Conservation (phyloP, 768 basidiomycete genomes). For the Agrocybe praecox region DNA sequence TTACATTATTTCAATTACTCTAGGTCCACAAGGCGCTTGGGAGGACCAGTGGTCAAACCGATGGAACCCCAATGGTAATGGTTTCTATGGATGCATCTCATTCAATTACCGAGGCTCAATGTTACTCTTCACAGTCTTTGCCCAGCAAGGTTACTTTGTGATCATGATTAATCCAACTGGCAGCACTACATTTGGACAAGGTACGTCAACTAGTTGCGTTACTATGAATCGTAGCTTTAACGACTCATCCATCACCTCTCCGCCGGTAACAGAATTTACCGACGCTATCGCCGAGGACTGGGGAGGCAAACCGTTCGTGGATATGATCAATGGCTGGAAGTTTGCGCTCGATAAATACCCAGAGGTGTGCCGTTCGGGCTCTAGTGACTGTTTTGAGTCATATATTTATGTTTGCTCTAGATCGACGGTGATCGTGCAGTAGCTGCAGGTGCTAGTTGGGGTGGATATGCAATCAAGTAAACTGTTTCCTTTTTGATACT, state of each 20-base stretch:
- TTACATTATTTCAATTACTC: background rate
- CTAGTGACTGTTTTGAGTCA: background rate
- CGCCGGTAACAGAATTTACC: slow-evolving; percentile 58
- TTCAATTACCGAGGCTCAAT: background rate
- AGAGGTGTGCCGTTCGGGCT: slow-evolving; percentile 47
- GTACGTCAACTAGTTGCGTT: slow-evolving; percentile 30
- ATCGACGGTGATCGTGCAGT: slow-evolving; percentile 71
- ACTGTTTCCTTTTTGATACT: background rate
- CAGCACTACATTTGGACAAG: slow-evolving; percentile 90
- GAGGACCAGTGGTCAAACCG: slow-evolving; percentile 88
- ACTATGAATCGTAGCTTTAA: background rate
- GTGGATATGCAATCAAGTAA: slow-evolving; percentile 89
- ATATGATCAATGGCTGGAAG: slow-evolving; percentile 76
- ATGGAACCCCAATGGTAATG: slow-evolving; percentile 85
- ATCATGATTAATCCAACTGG: slow-evolving; percentile 93
- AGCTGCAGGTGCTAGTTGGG: slow-evolving; percentile 83
- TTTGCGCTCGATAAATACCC: slow-evolving; percentile 66
- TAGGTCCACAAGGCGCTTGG: slow-evolving; percentile 84
- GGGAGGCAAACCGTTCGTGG: slow-evolving; percentile 86
- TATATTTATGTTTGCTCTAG: slow-evolving; percentile 31
- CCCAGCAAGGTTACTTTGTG: slow-evolving; percentile 87
- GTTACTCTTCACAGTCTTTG: slow-evolving; percentile 54
- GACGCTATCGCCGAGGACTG: slow-evolving; percentile 80
- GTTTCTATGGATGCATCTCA: background rate
- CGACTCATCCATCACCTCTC: background rate